phyloP scores from a whole-genome alignment of 345 rosid genomes.

The Anastatica hierochuntica region DNA sequence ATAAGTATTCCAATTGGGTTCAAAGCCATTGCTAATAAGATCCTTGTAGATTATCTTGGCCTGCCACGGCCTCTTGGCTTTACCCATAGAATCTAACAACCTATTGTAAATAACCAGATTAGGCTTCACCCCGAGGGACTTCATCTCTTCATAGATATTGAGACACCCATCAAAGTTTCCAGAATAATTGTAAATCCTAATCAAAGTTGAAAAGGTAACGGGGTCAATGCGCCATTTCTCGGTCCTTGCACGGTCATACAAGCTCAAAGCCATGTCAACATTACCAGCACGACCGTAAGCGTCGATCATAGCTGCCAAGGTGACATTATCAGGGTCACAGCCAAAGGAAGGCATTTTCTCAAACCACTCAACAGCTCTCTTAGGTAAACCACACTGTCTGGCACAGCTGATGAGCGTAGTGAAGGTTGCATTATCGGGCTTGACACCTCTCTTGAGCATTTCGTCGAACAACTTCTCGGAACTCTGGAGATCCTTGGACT shows the following conservation, averaged over 20 bases:
- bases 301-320: constrained; percentile 64
- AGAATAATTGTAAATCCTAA: constrained; percentile 47
- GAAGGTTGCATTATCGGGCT: constrained; percentile 69
- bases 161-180: constrained; percentile 88
- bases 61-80: constrained; percentile 96
- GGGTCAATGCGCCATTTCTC: constrained; percentile 75
- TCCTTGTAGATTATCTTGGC: constrained; percentile 60
- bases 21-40: constrained; percentile 49
- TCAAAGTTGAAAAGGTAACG: constrained; percentile 57
- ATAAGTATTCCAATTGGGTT: constrained; percentile 55
- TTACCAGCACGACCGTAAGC: constrained; percentile 73
- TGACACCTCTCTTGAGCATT: constrained; percentile 61
- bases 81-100: constrained; percentile 82
- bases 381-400: constrained; percentile 44
- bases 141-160: constrained; percentile 88
- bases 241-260: constrained; percentile 86
- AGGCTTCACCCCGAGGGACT: constrained; percentile 67
- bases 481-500: constrained; percentile 46
- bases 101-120: constrained; percentile 58
- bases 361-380: constrained; percentile 76
- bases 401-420: constrained; percentile 70
- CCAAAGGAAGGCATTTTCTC: constrained; percentile 69
- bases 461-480: constrained; percentile 65
- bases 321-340: constrained; percentile 61
- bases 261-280: constrained; percentile 59